A percentile compares a stretch with the other conserved stretches of the same genome.
phyloP scores from a whole-genome alignment of 306 rosid genomes.

The Boehmeria nivea region DNA sequence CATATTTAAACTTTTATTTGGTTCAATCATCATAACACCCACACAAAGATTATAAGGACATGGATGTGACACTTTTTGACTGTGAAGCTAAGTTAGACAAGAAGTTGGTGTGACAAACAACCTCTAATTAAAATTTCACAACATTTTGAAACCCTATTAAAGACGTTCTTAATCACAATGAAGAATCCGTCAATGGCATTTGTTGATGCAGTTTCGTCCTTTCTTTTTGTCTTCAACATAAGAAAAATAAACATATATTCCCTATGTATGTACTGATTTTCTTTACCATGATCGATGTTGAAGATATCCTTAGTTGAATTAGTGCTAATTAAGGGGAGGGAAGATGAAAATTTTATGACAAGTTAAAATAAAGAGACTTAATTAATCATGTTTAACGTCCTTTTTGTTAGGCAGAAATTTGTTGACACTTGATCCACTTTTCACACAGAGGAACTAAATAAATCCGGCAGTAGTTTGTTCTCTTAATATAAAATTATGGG shows the following conservation, averaged over 20 bases:
- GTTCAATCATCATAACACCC: too few relatives aligned
- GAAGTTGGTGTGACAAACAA: constrained; percentile 58
- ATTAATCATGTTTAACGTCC: too few relatives aligned
- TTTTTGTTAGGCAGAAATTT: constrained; percentile 1
- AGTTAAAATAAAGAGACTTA: constrained; percentile 3
- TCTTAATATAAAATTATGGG: too few relatives aligned
- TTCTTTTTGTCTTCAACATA: constrained; percentile 34
- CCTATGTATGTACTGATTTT: too few relatives aligned
- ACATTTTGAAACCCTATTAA: constrained; percentile 21
- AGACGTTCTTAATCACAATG: constrained; percentile 1
- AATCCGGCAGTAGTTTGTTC: too few relatives aligned
- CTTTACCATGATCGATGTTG: too few relatives aligned
- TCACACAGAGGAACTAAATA: too few relatives aligned
- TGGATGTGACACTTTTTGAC: constrained; percentile 34
- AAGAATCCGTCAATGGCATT: constrained; percentile 35
- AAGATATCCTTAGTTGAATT: too few relatives aligned
- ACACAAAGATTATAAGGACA: too few relatives aligned
- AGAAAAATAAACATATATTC: background rate
- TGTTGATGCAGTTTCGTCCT: constrained; percentile 29
- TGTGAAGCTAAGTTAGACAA: constrained; percentile 37
- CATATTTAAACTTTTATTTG: too few relatives aligned
- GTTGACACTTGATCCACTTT: constrained; percentile 7
- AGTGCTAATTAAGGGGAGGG: background rate
- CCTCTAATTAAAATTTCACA: constrained; percentile 32
- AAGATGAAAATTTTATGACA: constrained; percentile 4